Evolutionary conservation across 306 rosid genomes (phyloP).

Genomic region (Vigna trinervia): DNA sequence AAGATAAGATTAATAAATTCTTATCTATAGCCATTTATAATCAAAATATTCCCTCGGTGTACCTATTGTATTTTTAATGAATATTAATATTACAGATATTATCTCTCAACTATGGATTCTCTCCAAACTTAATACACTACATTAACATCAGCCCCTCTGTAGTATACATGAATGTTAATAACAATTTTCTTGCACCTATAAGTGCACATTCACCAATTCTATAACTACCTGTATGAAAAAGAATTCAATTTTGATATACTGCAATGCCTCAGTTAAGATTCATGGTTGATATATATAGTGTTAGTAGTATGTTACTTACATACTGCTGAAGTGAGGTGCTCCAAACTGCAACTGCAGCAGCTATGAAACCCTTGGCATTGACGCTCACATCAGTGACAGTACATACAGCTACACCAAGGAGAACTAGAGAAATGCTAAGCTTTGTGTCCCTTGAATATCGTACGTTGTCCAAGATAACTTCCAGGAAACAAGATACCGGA

Average conservation of each 20-base stretch:
- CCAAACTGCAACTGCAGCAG: slow-evolving; percentile 83
- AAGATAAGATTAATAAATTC: neutral
- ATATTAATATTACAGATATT: too few relatives aligned
- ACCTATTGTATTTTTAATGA: too few relatives aligned
- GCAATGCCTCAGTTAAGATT: slow-evolving; percentile 34
- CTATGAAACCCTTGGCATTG: slow-evolving; percentile 73
- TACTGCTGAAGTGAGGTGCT: slow-evolving; percentile 81
- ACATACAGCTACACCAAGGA: slow-evolving; percentile 87
- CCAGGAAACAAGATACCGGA: slow-evolving; percentile 82
- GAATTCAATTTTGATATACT: slow-evolving; percentile 30
- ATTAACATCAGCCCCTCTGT: too few relatives aligned
- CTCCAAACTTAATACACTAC: too few relatives aligned
- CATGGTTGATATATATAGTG: slow-evolving; percentile 9
- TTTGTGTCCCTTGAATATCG: slow-evolving; percentile 81
- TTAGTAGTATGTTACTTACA: slow-evolving; percentile 53
- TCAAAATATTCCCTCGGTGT: too few relatives aligned
- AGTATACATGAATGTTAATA: slow-evolving; percentile 2
- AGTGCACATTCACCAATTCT: slow-evolving; percentile 3
- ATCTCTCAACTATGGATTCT: too few relatives aligned
- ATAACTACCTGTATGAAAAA: slow-evolving; percentile 5
- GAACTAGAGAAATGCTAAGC: slow-evolving; percentile 72
- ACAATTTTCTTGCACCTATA: slow-evolving; percentile 27
- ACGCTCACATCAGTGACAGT: slow-evolving; percentile 86
- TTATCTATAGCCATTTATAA: neutral
- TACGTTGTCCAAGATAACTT: slow-evolving; percentile 71